These are phyloP conservation scores for Colletotrichum theobromicola DNA, from an alignment of 2,329 filamentous ascomycete genomes.

Conservation along the genomic window DNA sequence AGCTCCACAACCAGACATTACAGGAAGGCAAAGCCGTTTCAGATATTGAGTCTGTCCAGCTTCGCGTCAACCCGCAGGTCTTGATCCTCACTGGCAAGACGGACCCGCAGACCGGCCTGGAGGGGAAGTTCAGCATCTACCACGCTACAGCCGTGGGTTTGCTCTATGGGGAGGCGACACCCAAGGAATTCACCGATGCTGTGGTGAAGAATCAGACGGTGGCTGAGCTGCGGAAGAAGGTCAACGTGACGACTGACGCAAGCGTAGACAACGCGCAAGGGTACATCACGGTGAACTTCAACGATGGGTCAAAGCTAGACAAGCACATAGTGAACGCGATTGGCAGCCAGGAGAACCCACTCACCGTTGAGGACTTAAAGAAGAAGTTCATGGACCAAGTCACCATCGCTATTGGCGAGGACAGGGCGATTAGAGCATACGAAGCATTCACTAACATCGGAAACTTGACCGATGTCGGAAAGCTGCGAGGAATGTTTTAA, in stretches of 20 bases:
- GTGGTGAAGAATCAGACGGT: background rate
- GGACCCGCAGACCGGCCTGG: background rate
- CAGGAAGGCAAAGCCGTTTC: background rate
- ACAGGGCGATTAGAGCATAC: background rate
- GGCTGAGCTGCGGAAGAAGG: background rate
- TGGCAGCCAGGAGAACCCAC: background rate
- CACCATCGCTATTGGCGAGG: background rate
- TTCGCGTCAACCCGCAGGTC: background rate
- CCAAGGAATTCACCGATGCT: background rate
- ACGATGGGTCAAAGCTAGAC: background rate
- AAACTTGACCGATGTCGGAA: background rate
- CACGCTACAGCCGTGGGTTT: background rate
- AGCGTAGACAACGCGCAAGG: background rate
- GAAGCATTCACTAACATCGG: background rate
- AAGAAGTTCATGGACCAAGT: background rate
- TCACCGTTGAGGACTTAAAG: background rate
- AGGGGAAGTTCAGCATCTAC: background rate
- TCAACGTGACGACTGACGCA: background rate
- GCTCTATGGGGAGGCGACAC: background rate
- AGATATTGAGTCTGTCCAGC: background rate
- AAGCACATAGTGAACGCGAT: background rate
- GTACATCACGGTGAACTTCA: background rate
- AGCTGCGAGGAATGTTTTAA: background rate
- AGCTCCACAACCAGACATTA: background rate
- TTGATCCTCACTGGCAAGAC: background rate